These are phyloP conservation scores for Alloascoidea africana DNA, from an alignment of 805 yeast genomes.

Conservation along the genomic window DNA sequence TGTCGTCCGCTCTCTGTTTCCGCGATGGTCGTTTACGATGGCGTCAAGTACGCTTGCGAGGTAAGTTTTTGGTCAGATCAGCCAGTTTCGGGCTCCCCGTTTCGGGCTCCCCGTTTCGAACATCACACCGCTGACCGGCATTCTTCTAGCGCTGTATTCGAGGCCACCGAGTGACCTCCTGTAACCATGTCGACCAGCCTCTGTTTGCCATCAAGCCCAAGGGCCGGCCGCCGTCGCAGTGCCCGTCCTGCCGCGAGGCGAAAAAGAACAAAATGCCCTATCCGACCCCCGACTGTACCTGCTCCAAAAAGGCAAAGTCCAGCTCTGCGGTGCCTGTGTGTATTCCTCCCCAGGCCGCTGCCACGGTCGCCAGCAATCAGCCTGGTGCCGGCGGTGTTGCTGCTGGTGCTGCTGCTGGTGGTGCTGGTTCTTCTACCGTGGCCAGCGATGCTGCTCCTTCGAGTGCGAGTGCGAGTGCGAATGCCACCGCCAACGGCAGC, in stretches of 20 bases:
- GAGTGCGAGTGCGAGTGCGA: no score
- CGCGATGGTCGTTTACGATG: constrained; percentile 85
- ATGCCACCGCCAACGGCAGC: no score
- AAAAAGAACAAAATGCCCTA: constrained; percentile 24
- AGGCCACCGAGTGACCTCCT: constrained; percentile 91
- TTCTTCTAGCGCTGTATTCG: constrained; percentile 54
- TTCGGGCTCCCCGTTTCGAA: background rate
- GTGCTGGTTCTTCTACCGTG: no score
- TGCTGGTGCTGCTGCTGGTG: no score
- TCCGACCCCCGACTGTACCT: background rate
- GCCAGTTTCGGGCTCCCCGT: background rate
- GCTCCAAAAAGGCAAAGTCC: background rate
- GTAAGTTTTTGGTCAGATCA: constrained; percentile 4
- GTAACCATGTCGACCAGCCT: constrained; percentile 85
- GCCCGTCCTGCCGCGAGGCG: constrained; percentile 70
- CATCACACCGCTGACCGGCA: constrained; percentile 4
- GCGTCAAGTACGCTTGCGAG: constrained; percentile 92
- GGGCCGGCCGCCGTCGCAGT: constrained; percentile 91
- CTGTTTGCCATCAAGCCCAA: constrained; percentile 89
- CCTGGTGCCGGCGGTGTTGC: no score
- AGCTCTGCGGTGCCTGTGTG: no score
- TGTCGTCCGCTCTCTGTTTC: no score
- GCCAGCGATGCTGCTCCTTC: no score
- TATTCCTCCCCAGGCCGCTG: no score
- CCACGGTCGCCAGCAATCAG: no score